phyloP scores from a whole-genome alignment of 2,329 filamentous ascomycete genomes.

The Aspergillus alliaceus region DNA sequence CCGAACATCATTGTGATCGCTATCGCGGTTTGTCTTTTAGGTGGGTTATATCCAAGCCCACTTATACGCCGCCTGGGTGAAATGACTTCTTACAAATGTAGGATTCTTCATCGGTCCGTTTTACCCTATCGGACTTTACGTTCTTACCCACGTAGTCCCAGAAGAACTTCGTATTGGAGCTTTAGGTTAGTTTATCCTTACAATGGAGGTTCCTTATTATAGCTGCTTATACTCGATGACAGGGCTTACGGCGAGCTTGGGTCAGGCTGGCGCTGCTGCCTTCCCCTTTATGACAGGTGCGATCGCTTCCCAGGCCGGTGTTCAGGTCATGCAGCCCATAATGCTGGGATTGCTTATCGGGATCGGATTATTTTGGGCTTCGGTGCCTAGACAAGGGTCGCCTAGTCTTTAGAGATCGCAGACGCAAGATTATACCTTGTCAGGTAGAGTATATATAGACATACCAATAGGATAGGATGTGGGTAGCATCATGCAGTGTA shows the following conservation, averaged over 20 bases:
- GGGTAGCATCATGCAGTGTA: too few species aligned
- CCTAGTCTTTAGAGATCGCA: background rate
- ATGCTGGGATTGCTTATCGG: slow-evolving; percentile 23
- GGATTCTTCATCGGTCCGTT: slow-evolving; percentile 26
- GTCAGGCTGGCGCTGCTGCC: slow-evolving; percentile 22
- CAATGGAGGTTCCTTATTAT: too few species aligned
- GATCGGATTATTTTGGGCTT: slow-evolving; percentile 21
- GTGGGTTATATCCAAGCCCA: slow-evolving; percentile 4
- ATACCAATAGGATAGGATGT: too few species aligned
- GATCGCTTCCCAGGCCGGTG: slow-evolving; percentile 22
- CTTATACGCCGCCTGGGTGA: too few species aligned
- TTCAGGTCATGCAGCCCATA: slow-evolving; percentile 25
- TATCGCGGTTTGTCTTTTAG: slow-evolving; percentile 22
- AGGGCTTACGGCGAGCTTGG: slow-evolving; percentile 24
- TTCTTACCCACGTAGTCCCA: slow-evolving; percentile 25
- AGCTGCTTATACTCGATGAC: too few species aligned
- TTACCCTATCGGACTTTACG: slow-evolving; percentile 25
- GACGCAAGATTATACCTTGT: too few species aligned
- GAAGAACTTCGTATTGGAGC: slow-evolving; percentile 23
- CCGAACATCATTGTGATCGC: slow-evolving; percentile 23
- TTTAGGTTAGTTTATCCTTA: slow-evolving; percentile 24
- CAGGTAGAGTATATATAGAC: too few species aligned
- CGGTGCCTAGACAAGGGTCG: slow-evolving; percentile 15
- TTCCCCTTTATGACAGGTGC: slow-evolving; percentile 26
- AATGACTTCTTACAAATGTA: too few species aligned